phyloP scores from a whole-genome alignment of 345 rosid species.

The Noccaea bulbosa region DNA sequence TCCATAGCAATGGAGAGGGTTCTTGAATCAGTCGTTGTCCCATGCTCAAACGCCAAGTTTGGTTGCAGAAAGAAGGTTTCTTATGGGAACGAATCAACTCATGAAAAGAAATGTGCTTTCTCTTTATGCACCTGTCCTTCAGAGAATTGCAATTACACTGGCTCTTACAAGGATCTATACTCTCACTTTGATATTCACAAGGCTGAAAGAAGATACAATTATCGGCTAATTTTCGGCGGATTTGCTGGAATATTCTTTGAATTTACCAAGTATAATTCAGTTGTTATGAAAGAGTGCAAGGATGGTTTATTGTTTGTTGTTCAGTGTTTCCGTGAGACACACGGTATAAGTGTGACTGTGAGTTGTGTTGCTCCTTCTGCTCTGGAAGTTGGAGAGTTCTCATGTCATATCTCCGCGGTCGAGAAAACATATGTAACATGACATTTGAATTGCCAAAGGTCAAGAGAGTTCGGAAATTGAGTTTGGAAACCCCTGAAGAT shows the following conservation, averaged over 20 bases:
- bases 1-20: slow-evolving; percentile 60
- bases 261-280: neutral
- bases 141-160: slow-evolving; percentile 43
- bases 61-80: slow-evolving; percentile 46
- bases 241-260: neutral
- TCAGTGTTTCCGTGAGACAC: slow-evolving; percentile 26
- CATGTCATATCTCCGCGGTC: neutral
- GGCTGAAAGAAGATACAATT: neutral
- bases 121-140: slow-evolving; percentile 54
- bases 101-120: slow-evolving; percentile 47
- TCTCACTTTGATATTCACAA: slow-evolving; percentile 40
- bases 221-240: neutral
- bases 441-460: neutral
- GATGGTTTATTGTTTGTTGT: slow-evolving; percentile 38
- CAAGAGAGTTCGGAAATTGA: neutral
- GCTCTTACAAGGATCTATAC: slow-evolving; percentile 46
- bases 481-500: neutral
- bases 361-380: slow-evolving; percentile 32
- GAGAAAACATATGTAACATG: neutral
- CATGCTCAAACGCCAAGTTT: slow-evolving; percentile 47
- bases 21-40: slow-evolving; percentile 40
- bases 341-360: slow-evolving; percentile 35
- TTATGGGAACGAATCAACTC: slow-evolving; percentile 41
- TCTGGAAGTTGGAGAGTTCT: slow-evolving; percentile 10
- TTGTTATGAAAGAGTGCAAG: slow-evolving; percentile 12